Percentiles rank a stretch among this genome's conserved stretches.
Evolutionary conservation across 2,329 filamentous ascomycete genomes (phyloP).

Genomic region (Pyrenophora graminea): DNA sequence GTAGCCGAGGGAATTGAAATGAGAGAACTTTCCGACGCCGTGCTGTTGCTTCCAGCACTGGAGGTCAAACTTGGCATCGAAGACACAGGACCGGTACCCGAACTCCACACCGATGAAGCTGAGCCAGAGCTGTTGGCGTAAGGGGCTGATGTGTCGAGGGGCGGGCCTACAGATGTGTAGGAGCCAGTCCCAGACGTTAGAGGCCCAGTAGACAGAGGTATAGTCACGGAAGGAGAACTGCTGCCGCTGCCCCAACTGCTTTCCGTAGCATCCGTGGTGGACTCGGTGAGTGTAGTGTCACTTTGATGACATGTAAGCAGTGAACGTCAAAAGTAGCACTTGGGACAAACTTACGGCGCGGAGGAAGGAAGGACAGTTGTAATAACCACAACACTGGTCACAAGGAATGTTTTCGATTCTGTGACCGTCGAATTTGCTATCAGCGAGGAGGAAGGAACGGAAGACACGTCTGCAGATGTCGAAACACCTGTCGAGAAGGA

Average conservation of each 20-base stretch:
- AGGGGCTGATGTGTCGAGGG: conserved; percentile 11
- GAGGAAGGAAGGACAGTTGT: conserved; percentile 12
- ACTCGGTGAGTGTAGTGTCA: background rate
- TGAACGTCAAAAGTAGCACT: conserved; percentile 1
- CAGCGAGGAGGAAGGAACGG: conserved; percentile 3
- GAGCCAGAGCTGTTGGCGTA: conserved; percentile 15
- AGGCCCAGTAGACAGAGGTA: conserved; percentile 14
- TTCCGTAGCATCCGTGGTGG: conserved; percentile 25
- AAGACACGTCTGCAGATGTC: conserved; percentile 6
- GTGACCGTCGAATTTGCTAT: background rate
- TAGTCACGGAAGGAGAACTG: conserved; percentile 8
- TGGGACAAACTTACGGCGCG: conserved; percentile 15
- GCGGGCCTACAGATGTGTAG: background rate
- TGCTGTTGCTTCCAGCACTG: background rate
- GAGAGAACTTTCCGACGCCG: background rate
- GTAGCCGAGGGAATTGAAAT: background rate
- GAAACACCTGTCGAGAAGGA: conserved; percentile 12
- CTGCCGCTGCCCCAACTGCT: conserved; percentile 22
- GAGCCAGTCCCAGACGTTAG: conserved; percentile 12
- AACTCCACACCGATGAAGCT: conserved; percentile 4
- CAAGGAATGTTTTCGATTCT: conserved; percentile 4
- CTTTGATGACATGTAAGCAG: conserved; percentile 11
- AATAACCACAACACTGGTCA: conserved; percentile 10
- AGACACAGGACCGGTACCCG: conserved; percentile 7
- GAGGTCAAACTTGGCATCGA: background rate